A percentile compares a stretch with the other conserved stretches of the same genome.
phyloP scores from a whole-genome alignment of 1,139 yeast species.

The Debaryomyces subglobosus region DNA sequence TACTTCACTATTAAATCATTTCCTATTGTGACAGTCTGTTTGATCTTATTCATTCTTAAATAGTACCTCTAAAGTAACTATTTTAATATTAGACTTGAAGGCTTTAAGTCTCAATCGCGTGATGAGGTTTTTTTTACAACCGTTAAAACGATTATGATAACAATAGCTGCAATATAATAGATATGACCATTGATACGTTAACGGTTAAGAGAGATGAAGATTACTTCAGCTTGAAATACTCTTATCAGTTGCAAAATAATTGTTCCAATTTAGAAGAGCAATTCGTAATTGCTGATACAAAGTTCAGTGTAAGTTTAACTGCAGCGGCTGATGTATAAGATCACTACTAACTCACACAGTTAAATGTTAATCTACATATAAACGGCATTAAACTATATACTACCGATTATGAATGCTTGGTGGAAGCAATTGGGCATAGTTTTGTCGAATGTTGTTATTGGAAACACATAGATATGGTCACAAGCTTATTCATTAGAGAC shows the following conservation, averaged over 20 bases:
- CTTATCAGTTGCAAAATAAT: constrained; percentile 5
- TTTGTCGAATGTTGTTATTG: constrained; percentile 18
- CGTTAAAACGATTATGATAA: not conserved
- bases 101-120: not conserved
- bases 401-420: constrained; percentile 16
- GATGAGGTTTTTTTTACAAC: constrained; percentile 7
- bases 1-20: constrained; percentile 8
- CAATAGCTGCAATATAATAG: not conserved
- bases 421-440: constrained; percentile 16
- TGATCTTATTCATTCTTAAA: constrained; percentile 7
- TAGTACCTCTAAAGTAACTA: not conserved
- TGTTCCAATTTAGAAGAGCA: not conserved
- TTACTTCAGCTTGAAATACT: constrained; percentile 18
- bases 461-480: constrained; percentile 21
- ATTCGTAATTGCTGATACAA: constrained; percentile 15
- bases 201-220: constrained; percentile 14
- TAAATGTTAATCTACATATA: constrained; percentile 17
- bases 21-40: constrained; percentile 6
- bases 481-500: constrained; percentile 15
- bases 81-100: not conserved
- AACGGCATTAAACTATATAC: constrained; percentile 18
- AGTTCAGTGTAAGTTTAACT: constrained; percentile 17
- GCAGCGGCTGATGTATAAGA: not conserved
- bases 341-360: constrained; percentile 11
- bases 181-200: constrained; percentile 5